Percentiles rank a stretch among this genome's conserved stretches.
Conservation (phyloP, 1,284 basidiomycete genomes). For the Apiotrichum porosum region DNA sequence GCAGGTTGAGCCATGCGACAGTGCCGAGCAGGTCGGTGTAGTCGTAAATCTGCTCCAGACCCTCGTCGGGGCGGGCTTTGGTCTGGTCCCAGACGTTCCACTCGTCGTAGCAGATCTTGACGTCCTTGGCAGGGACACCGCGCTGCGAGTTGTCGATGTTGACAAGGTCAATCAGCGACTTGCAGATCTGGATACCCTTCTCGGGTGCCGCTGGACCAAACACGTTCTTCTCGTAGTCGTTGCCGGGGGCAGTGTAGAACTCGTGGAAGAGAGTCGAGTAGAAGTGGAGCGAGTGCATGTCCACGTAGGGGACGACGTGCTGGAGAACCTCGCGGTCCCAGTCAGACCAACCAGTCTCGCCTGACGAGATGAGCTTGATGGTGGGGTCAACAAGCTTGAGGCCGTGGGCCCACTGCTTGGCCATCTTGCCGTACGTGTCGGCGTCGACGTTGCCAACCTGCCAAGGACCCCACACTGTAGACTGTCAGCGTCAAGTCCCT, state of each 20-base stretch:
- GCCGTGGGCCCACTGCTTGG: conserved; percentile 62
- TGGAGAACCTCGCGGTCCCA: conserved; percentile 50
- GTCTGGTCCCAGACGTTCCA: conserved; percentile 43
- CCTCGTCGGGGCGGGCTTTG: conserved; percentile 44
- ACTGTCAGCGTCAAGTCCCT: conserved; percentile 1
- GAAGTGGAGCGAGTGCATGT: conserved; percentile 49
- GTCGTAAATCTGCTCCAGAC: conserved; percentile 60
- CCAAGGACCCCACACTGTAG: conserved; percentile 61
- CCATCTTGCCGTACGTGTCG: conserved; percentile 58
- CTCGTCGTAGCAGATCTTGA: conserved; percentile 55
- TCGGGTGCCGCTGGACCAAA: conserved; percentile 50
- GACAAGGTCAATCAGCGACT: conserved; percentile 49
- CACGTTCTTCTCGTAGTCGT: conserved; percentile 51
- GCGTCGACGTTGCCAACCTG: conserved; percentile 62
- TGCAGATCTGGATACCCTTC: conserved; percentile 47
- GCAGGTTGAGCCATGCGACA: conserved; percentile 61
- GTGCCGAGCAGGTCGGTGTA: conserved; percentile 60
- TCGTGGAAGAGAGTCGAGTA: conserved; percentile 38
- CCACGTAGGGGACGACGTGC: conserved; percentile 37
- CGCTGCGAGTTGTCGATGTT: conserved; percentile 31
- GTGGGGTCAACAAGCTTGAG: conserved; percentile 58
- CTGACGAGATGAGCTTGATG: conserved; percentile 59
- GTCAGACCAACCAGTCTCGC: conserved; percentile 52
- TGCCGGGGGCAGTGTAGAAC: conserved; percentile 15
- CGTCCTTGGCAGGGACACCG: conserved; percentile 22